These are phyloP conservation scores for Rhazya stricta DNA, from an alignment of 257 asterid genomes.

Conservation along the genomic window DNA sequence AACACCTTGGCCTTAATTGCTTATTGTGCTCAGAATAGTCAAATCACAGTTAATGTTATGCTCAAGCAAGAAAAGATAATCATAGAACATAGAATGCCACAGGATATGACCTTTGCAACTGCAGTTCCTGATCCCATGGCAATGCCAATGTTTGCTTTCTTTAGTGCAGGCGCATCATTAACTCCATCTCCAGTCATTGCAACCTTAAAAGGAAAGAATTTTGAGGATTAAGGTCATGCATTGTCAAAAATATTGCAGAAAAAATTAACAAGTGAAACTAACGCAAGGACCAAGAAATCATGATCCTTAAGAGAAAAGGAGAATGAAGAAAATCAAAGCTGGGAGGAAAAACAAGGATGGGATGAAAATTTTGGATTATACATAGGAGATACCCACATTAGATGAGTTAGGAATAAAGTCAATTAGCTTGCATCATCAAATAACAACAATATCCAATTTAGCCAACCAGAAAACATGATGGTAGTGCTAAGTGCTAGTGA, in stretches of 20 bases:
- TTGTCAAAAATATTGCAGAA: not conserved
- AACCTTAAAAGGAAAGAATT: conserved; percentile 49
- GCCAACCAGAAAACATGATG: not conserved
- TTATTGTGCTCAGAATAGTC: not conserved
- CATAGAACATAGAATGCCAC: conserved; percentile 3
- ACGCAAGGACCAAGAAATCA: not conserved
- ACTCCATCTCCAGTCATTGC: conserved; percentile 99
- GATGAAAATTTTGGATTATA: not conserved
- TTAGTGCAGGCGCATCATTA: conserved; percentile 98
- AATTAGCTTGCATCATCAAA: not conserved
- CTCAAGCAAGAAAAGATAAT: not conserved
- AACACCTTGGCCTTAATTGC: not conserved
- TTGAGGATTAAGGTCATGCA: not conserved
- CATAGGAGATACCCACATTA: not conserved
- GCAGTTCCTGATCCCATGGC: conserved; percentile 99
- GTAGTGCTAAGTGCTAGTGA: not conserved
- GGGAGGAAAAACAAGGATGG: not conserved
- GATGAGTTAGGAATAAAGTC: not conserved
- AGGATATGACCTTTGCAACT: conserved; percentile 75
- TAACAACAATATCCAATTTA: not conserved
- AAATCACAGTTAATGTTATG: not conserved
- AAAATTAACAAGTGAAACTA: not conserved
- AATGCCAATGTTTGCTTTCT: conserved; percentile 95
- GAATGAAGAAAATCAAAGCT: conserved; percentile 1
- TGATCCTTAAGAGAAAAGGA: not conserved